Evolutionary conservation across 305 asterid species (phyloP), one percentile per base, ranked within the genome.

Genomic region (Fraxinus greggii): DNA sequence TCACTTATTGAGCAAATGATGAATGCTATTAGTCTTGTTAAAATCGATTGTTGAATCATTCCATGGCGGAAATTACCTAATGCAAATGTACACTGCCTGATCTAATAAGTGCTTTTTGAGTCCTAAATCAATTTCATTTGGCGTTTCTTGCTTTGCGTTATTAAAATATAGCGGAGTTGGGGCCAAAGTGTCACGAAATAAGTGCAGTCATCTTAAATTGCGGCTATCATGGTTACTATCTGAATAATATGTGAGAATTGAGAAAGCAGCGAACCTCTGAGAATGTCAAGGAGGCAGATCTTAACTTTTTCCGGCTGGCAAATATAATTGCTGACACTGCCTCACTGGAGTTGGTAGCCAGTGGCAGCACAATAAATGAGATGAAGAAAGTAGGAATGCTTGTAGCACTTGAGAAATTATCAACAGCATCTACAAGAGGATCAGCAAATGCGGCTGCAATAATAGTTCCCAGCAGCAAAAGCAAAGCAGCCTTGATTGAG

Each of bases 331-430:
- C 98, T 0, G 98, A 90, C 15, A 96, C 98, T 0, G 98, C 98
- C 90, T 96, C 98, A 67, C 98, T 93, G 42, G 99, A 93, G 91
- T 94, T 94, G 84, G 99, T 96, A 76, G 98, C 99, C 77, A 96
- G 19, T 40, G 98, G 99, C 59, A 96, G 86, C 0, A 85, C 97
- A 78, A 96, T 86, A 78, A 96, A 96, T 0, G 98, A 96, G 83
- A 94, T 94, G 91, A 96, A 96, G 86, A 96, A 96, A 21, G 97
- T 81, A 38, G 99, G 98, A 35, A 94, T 96, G 28, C 82, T 88
- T 2, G 99, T 94, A 73, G 98, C 99, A 69, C 73, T 63, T 0
- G 99, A 96, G 86, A 96, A 96, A 80, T 91, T 91, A 84, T 93
- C 89, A 26, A 96, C 98, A 4, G 95, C 93, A 77, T 90, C 99